phyloP scores from a whole-genome alignment of 345 rosid genomes.

The Eucalyptus marginata region DNA sequence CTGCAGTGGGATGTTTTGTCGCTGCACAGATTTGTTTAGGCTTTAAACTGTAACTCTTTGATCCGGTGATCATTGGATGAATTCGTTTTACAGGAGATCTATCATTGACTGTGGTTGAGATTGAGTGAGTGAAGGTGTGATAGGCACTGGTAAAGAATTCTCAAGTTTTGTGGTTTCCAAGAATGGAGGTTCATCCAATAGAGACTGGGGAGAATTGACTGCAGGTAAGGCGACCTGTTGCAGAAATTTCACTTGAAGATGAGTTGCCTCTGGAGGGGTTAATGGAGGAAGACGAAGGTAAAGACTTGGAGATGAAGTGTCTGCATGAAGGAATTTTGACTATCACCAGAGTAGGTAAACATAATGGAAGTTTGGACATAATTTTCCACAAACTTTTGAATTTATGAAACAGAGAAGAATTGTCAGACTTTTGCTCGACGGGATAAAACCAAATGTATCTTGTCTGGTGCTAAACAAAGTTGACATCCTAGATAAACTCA shows the following conservation, averaged over 20 bases:
- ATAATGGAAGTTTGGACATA: neutral
- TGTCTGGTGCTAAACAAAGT: neutral
- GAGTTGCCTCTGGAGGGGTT: neutral
- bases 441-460: neutral
- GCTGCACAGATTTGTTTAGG: neutral
- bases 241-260: neutral
- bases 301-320: neutral
- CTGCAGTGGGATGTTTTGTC: neutral
- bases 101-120: neutral
- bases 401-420: fast-evolving
- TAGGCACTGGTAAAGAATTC: neutral
- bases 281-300: neutral
- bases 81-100: neutral
- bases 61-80: neutral
- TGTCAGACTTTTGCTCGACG: neutral
- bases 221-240: neutral
- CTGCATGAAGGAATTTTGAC: neutral
- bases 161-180: neutral
- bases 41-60: neutral
- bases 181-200: neutral
- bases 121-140: neutral
- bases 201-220: neutral
- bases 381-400: neutral
- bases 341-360: neutral
- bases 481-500: neutral